These are phyloP conservation scores for Chaetoceros muelleri DNA, from an alignment of 108 stramenopile genomes.

Conservation along the genomic window DNA sequence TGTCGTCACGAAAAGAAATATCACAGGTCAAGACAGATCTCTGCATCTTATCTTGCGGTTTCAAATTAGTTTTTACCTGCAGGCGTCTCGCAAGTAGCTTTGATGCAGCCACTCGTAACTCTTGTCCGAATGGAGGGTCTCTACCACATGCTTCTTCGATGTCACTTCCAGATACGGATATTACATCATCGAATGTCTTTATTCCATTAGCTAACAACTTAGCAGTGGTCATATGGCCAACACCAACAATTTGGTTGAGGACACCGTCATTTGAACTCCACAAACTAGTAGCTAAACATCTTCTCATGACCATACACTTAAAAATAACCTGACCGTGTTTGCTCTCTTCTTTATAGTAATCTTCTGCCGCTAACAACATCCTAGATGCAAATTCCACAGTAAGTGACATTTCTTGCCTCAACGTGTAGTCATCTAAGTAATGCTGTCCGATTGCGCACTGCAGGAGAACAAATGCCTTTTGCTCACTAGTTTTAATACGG, in stretches of 20 bases:
- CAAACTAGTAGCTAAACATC: conserved; percentile 42
- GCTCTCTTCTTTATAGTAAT: conserved; percentile 58
- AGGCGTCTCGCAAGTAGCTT: conserved; percentile 45
- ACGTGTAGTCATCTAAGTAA: conserved; percentile 45
- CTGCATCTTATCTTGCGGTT: conserved; percentile 17
- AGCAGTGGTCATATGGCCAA: conserved; percentile 34
- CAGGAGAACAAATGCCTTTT: conserved; percentile 80
- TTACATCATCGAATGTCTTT: conserved; percentile 55
- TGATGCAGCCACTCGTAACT: conserved; percentile 30
- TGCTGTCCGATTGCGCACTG: conserved; percentile 62
- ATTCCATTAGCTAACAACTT: conserved; percentile 44
- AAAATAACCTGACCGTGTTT: conserved; percentile 46
- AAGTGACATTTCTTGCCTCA: conserved; percentile 55
- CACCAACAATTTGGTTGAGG: conserved; percentile 61
- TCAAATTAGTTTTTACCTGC: conserved; percentile 13
- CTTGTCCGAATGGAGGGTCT: conserved; percentile 43
- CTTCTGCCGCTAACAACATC: conserved; percentile 59
- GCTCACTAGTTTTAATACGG: conserved; percentile 45
- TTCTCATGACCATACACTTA: conserved; percentile 40
- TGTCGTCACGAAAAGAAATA: background rate
- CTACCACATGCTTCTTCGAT: conserved; percentile 38
- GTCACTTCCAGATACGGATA: conserved; percentile 24
- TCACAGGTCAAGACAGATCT: conserved; percentile 5
- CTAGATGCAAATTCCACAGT: conserved; percentile 45
- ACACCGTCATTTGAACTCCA: conserved; percentile 66